A percentile compares a stretch with the other conserved stretches of the same genome.
Evolutionary conservation across 495 filamentous ascomycete genomes (phyloP).

Genomic region (Penicillium daleae): DNA sequence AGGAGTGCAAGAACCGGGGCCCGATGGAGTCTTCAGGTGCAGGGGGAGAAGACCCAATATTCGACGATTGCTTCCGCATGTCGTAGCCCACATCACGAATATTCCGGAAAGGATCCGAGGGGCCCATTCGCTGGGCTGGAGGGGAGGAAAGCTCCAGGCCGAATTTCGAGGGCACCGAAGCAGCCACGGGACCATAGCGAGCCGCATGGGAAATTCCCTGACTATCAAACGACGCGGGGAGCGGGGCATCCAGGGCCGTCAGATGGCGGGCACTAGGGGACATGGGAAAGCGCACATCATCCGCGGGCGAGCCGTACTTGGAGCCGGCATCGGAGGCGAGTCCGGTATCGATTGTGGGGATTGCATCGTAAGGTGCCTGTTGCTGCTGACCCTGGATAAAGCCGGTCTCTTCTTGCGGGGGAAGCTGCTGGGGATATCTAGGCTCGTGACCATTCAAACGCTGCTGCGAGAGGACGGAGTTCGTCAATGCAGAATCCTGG

Average conservation of each 20-base stretch:
- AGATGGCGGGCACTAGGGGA: constrained; percentile 70
- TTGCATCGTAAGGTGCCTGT: constrained; percentile 51
- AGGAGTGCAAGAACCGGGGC: constrained; percentile 82
- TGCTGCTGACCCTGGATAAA: constrained; percentile 50
- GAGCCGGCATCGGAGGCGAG: constrained; percentile 76
- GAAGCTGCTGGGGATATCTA: constrained; percentile 43
- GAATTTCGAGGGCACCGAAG: constrained; percentile 91
- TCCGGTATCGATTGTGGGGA: constrained; percentile 81
- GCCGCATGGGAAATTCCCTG: constrained; percentile 93
- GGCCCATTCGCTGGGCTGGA: constrained; percentile 58
- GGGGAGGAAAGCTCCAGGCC: constrained; percentile 77
- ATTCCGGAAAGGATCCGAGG: constrained; percentile 74
- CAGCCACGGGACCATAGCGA: constrained; percentile 85
- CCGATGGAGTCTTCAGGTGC: constrained; percentile 58
- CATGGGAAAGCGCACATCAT: constrained; percentile 69
- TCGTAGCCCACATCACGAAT: constrained; percentile 84
- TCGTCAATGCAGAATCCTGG: constrained; percentile 77
- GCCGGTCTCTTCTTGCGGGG: constrained; percentile 46
- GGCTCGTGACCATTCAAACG: constrained; percentile 52
- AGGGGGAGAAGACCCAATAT: constrained; percentile 68
- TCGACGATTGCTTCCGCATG: constrained; percentile 51
- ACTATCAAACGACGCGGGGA: constrained; percentile 95
- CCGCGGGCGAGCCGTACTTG: constrained; percentile 84
- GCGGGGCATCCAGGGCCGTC: constrained; percentile 88
- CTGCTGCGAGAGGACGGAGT: constrained; percentile 80